These are phyloP conservation scores for Lasiosphaeria ovina DNA, from an alignment of 495 filamentous ascomycete genomes.

Conservation along the genomic window DNA sequence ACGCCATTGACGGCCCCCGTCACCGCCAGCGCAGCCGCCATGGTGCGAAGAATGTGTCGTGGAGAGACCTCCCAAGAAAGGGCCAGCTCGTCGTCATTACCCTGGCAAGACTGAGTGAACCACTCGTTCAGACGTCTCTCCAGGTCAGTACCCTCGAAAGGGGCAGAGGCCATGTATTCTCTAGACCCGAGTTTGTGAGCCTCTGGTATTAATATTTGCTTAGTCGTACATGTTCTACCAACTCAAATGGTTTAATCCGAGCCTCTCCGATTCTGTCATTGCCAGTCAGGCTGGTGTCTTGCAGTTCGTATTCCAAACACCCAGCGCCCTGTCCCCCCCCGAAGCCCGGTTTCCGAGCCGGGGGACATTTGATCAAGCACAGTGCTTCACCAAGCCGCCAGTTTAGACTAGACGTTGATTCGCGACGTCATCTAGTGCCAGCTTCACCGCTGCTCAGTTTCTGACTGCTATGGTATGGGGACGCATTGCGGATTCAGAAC, in stretches of 20 bases:
- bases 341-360: too few relatives aligned
- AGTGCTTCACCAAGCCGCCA: too few relatives aligned
- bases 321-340: too few relatives aligned
- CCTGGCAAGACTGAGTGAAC: slow-evolving; percentile 72
- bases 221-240: slow-evolving; percentile 76
- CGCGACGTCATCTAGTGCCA: slow-evolving; percentile 39
- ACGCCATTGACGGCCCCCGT: not conserved
- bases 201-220: not conserved
- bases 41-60: slow-evolving; percentile 50
- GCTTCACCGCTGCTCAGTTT: slow-evolving; percentile 81
- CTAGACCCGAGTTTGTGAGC: not conserved
- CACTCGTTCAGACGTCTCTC: slow-evolving; percentile 73
- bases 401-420: too few relatives aligned
- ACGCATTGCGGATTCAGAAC: slow-evolving; percentile 66
- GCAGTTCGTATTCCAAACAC: slow-evolving; percentile 34
- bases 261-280: slow-evolving; percentile 64
- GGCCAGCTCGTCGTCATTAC: slow-evolving; percentile 73
- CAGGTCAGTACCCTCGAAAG: slow-evolving; percentile 40
- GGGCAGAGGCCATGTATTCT: not conserved
- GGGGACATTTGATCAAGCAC: too few relatives aligned
- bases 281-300: slow-evolving; percentile 76
- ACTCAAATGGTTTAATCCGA: slow-evolving; percentile 66
- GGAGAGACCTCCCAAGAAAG: slow-evolving; percentile 69
- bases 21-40: not conserved
- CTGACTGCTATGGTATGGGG: slow-evolving; percentile 86